phyloP scores from a whole-genome alignment of 495 filamentous ascomycete species.

The Alectoria sarmentosa region DNA sequence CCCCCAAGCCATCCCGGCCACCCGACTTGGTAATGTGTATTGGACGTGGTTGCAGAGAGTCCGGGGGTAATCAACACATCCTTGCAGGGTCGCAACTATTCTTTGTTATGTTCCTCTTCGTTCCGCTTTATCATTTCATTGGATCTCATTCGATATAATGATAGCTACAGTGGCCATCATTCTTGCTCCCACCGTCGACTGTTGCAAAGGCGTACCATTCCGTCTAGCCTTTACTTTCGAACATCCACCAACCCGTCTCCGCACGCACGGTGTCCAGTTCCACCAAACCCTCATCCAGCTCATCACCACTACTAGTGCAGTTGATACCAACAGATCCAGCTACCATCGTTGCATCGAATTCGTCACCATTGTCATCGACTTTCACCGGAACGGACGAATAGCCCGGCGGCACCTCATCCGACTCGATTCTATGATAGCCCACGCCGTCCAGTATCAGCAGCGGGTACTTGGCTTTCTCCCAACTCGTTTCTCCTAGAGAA shows the following conservation, averaged over 20 bases:
- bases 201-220: too few species aligned
- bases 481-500: neutral
- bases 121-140: too few species aligned
- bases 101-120: too few species aligned
- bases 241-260: constrained; percentile 36
- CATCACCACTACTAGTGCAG: constrained; percentile 23
- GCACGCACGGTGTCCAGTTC: constrained; percentile 31
- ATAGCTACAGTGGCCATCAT: too few species aligned
- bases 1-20: too few species aligned
- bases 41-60: too few species aligned
- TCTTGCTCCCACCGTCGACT: too few species aligned
- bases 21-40: too few species aligned
- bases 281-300: constrained; percentile 7
- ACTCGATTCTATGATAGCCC: constrained; percentile 22
- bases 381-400: constrained; percentile 30
- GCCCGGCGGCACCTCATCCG: constrained; percentile 25
- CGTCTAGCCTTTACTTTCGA: constrained; percentile 19
- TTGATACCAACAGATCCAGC: constrained; percentile 32
- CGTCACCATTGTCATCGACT: constrained; percentile 28
- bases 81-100: too few species aligned
- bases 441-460: constrained; percentile 23
- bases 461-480: neutral
- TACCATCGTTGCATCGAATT: constrained; percentile 27
- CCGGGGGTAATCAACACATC: too few species aligned
- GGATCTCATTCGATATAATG: too few species aligned